Percentiles rank a stretch among this genome's conserved stretches.
These are phyloP conservation scores for Trebouxiophyceae sp. DNA, from an alignment of 163 green algal species.

Conservation along the genomic window DNA sequence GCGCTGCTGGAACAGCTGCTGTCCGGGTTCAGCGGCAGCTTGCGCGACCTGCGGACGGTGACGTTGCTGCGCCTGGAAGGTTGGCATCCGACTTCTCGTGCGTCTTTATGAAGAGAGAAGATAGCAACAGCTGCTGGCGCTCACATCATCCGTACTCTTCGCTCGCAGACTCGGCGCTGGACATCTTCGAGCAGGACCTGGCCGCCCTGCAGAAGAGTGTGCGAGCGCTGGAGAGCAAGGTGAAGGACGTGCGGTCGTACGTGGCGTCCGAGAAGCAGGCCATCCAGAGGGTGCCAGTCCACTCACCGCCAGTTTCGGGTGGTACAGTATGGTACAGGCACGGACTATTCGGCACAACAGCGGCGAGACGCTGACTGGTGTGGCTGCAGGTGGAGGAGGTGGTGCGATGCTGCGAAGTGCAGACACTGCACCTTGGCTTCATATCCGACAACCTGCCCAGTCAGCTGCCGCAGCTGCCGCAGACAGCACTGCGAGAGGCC, in stretches of 20 bases:
- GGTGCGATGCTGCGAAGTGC: constrained; percentile 34
- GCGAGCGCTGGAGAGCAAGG: constrained; percentile 39
- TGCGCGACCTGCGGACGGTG: constrained; percentile 21
- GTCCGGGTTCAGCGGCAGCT: constrained; percentile 8
- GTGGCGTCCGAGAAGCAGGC: constrained; percentile 31
- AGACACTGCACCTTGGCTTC: constrained; percentile 37
- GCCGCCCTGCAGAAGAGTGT: constrained; percentile 36
- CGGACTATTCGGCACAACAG: no score
- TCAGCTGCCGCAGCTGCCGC: constrained; percentile 25
- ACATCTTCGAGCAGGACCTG: constrained; percentile 42
- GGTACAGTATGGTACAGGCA: not conserved
- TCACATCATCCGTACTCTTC: not conserved
- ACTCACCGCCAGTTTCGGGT: not conserved
- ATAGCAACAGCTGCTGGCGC: no score
- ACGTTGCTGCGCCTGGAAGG: constrained; percentile 30
- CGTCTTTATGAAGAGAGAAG: not conserved
- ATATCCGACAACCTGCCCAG: constrained; percentile 39
- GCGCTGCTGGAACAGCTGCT: no score
- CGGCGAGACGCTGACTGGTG: not conserved
- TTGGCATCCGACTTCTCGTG: not conserved
- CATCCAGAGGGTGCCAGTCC: constrained; percentile 35
- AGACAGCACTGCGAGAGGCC: not conserved
- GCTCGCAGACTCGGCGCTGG: constrained; percentile 32
- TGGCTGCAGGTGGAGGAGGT: constrained; percentile 37
- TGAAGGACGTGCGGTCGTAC: constrained; percentile 31